These are phyloP conservation scores for Picocystis sp. DNA, from an alignment of 163 green algal species.

Conservation along the genomic window DNA sequence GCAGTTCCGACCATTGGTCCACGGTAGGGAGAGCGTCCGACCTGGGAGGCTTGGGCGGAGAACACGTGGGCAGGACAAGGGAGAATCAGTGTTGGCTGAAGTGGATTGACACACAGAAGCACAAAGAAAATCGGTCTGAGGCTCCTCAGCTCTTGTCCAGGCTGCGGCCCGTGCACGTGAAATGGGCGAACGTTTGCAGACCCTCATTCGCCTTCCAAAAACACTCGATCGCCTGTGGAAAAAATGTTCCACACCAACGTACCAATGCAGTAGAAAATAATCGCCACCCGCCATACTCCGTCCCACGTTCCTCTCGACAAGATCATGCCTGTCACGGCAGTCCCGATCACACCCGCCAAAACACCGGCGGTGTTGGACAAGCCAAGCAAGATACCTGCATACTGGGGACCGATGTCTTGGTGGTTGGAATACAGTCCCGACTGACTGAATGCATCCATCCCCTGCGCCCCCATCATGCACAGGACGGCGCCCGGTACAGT, in stretches of 20 bases:
- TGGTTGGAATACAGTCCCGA: conserved; percentile 96
- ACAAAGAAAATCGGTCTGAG: too few relatives aligned
- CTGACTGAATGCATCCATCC: conserved; percentile 78
- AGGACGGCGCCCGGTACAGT: conserved; percentile 26
- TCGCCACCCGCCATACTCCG: conserved; percentile 67
- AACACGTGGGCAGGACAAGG: too few relatives aligned
- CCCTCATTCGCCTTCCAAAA: background rate
- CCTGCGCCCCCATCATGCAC: conserved; percentile 55
- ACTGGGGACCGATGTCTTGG: conserved; percentile 80
- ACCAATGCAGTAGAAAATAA: conserved; percentile 67
- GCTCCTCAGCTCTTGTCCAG: too few relatives aligned
- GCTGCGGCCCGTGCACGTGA: too few relatives aligned
- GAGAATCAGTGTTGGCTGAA: too few relatives aligned
- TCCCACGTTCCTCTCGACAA: conserved; percentile 26
- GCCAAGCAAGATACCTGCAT: conserved; percentile 83
- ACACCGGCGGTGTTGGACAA: conserved; percentile 93
- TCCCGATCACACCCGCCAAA: conserved; percentile 84
- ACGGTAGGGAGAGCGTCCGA: too few relatives aligned
- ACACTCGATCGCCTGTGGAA: conserved; percentile 59
- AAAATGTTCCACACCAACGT: conserved; percentile 84
- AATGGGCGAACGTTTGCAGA: too few relatives aligned
- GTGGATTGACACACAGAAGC: too few relatives aligned
- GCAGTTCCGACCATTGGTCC: too few relatives aligned
- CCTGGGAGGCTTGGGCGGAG: too few relatives aligned
- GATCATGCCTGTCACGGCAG: conserved; percentile 68